These are phyloP conservation scores for Salvia splendens DNA, from an alignment of 257 asterid genomes.

Conservation along the genomic window DNA sequence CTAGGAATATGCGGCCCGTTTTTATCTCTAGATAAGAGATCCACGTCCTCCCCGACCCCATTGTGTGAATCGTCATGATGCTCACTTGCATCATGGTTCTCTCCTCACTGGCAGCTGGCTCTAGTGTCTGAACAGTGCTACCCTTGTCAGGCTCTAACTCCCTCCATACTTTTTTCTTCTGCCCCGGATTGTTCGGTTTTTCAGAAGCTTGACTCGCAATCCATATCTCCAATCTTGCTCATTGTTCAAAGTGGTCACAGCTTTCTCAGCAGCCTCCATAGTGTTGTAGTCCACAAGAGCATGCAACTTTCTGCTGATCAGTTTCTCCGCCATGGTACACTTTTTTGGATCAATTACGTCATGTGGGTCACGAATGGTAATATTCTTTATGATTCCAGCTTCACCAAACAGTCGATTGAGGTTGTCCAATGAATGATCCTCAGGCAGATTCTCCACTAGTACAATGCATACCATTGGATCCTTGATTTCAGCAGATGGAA, in stretches of 20 bases:
- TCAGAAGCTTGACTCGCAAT: no score
- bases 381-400: slow-evolving; percentile 75
- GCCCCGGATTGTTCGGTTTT: no score
- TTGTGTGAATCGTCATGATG: no score
- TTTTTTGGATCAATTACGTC: slow-evolving; percentile 63
- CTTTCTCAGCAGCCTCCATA: slow-evolving; percentile 88
- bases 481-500: slow-evolving; percentile 59
- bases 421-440: slow-evolving; percentile 84
- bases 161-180: no score
- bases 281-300: slow-evolving; percentile 88
- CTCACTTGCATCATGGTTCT: no score
- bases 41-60: no score
- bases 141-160: no score
- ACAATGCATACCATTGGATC: slow-evolving; percentile 95
- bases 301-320: slow-evolving; percentile 86
- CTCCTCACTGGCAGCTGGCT: no score
- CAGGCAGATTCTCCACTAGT: slow-evolving; percentile 93
- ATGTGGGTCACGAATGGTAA: slow-evolving; percentile 74
- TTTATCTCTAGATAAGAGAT: no score
- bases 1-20: no score
- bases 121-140: no score
- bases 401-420: slow-evolving; percentile 74
- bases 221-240: slow-evolving; percentile 99
- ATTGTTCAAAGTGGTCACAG: slow-evolving; percentile 79
- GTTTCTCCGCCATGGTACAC: slow-evolving; percentile 79